Percentiles rank a stretch among this genome's conserved stretches.
Conservation (phyloP, 1,284 basidiomycete genomes). For the Veloboletus limbatus region DNA sequence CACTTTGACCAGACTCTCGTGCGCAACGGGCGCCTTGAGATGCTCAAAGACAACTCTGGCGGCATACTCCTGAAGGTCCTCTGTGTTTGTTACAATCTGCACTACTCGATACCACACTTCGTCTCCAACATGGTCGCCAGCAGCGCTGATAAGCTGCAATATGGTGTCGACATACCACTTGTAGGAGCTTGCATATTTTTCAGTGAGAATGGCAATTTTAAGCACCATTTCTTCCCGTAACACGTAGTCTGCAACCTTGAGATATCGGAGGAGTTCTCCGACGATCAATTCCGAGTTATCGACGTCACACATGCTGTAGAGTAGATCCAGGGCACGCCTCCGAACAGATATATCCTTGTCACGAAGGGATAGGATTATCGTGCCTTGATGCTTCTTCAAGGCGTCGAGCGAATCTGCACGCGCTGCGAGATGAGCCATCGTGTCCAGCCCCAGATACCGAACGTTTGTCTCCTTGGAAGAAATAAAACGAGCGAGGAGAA, state of each 20-base stretch:
- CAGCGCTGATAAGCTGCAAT: slow-evolving; percentile 90
- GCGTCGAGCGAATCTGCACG: slow-evolving; percentile 87
- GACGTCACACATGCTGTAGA: slow-evolving; percentile 99
- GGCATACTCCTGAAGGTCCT: slow-evolving; percentile 94
- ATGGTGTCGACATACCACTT: slow-evolving; percentile 98
- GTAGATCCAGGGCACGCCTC: slow-evolving; percentile 87
- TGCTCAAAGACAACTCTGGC: slow-evolving; percentile 93
- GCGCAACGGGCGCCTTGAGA: slow-evolving; percentile 83
- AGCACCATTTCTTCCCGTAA: slow-evolving; percentile 97
- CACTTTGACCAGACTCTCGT: slow-evolving; percentile 97
- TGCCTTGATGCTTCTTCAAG: slow-evolving; percentile 94
- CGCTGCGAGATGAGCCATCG: slow-evolving; percentile 97
- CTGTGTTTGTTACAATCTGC: slow-evolving; percentile 98
- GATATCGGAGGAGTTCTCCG: slow-evolving; percentile 89
- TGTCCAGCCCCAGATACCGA: slow-evolving; percentile 95
- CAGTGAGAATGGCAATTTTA: slow-evolving; percentile 97
- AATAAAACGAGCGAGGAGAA: slow-evolving; percentile 93
- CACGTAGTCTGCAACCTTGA: slow-evolving; percentile 93
- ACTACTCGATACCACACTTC: slow-evolving; percentile 99
- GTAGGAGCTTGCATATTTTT: slow-evolving; percentile 93
- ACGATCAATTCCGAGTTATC: slow-evolving; percentile 95
- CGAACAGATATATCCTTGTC: slow-evolving; percentile 98
- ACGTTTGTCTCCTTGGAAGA: slow-evolving; percentile 98
- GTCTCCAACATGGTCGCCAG: slow-evolving; percentile 97
- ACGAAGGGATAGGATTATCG: slow-evolving; percentile 90